Evolutionary conservation across 139 green algal species (phyloP).

Genomic region (Trebouxia sp.): DNA sequence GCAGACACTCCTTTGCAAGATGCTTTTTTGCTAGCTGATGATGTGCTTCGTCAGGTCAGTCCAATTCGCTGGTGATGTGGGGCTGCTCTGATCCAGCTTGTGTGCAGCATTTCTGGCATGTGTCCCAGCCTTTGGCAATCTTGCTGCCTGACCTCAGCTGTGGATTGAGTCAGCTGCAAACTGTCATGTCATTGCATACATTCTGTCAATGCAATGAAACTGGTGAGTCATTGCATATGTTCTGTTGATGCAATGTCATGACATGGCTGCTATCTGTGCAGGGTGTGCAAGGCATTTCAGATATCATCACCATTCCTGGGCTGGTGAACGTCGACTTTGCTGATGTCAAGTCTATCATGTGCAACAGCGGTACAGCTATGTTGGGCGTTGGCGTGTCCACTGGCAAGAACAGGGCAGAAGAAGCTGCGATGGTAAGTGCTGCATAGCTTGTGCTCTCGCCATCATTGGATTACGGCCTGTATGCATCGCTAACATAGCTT

Average conservation of each 20-base stretch:
- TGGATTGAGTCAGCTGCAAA: no score
- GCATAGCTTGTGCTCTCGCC: no score
- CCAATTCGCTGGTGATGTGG: not conserved
- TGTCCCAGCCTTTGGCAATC: no score
- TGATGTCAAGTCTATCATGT: constrained; percentile 96
- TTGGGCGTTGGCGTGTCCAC: constrained; percentile 75
- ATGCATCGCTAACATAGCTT: not conserved
- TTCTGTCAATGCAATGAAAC: no score
- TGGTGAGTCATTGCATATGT: no score
- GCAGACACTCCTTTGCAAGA: constrained; percentile 87
- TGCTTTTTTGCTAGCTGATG: constrained; percentile 94
- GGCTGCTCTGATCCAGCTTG: constrained; percentile 2
- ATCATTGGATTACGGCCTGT: not conserved
- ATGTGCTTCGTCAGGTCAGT: constrained; percentile 89
- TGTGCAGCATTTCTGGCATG: not conserved
- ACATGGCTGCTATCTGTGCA: constrained; percentile 30
- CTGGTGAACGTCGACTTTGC: constrained; percentile 99
- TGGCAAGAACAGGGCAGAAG: constrained; percentile 64
- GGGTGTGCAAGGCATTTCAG: constrained; percentile 94
- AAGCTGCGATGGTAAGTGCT: constrained; percentile 56
- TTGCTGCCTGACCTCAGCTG: no score
- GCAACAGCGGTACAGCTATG: constrained; percentile 93
- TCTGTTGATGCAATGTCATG: no score
- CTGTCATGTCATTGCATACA: no score
- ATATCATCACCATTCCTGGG: constrained; percentile 98